Base-by-base conservation (phyloP, 805 yeast species). In the Cyberlindnera mississippiensis region DNA sequence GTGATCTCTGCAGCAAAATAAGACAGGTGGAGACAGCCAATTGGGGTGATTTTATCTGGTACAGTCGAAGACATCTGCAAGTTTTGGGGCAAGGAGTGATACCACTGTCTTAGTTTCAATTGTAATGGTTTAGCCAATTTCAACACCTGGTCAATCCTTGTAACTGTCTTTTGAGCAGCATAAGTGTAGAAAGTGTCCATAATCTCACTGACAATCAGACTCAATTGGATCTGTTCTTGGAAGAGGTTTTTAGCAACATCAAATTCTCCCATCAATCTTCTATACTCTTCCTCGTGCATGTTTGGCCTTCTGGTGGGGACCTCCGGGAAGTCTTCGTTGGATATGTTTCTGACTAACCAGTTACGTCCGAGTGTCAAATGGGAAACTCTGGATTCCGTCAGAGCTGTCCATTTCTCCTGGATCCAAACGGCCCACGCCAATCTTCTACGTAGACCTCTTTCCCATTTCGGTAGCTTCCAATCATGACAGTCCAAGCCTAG, bases 391-490 rank as follows among this genome's bases (percentile, higher is more conserved):
- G 90, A 78, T 56, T 87, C 95, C 40, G 80, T 77, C 37, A 90
- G 64, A 2, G 96, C 70, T 9, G 83, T 72, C 98, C 98, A 91
- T 59, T 90, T 88, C 56, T 89, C 96, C 61, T 89, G 95, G 38
- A 85, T 69, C 71, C 79, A 91, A 2, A 89, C 93, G 0, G 97
- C 97, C 98, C 99, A 91, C 1, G 97, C 96, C 37, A 91, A 64
- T 44, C 98, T 71, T 52, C 87, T 76, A 39, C 99, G 72, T 37
- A 91, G 65, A 6, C 95, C 95, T 38, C 95, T 72, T 58, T 91
- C 99, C 98, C 98, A 93, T 53, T 83, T 82, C 0, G 98, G 98
- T 28, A 91, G 65, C 55, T 85, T 81, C 99, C 99, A 91, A 49
- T 75, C 76, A 43, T 83, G 80, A 55, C 97, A 90, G 57, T 90